phyloP scores from a whole-genome alignment of 2,329 filamentous ascomycete genomes.

The Eutypa lata region DNA sequence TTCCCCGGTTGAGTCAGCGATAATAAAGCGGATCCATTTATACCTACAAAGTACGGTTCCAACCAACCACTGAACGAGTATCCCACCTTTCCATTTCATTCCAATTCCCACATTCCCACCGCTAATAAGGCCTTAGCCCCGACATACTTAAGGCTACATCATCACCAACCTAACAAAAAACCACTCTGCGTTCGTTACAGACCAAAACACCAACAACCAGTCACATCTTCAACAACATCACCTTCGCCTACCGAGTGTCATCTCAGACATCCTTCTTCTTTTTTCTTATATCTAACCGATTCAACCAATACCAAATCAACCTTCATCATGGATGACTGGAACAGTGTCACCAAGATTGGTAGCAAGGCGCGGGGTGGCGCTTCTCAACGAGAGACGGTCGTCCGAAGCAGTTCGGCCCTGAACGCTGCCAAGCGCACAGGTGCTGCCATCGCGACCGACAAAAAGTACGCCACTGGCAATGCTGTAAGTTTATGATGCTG shows the following conservation, averaged over 20 bases:
- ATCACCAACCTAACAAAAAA: background rate
- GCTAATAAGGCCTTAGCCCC: background rate
- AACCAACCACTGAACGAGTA: background rate
- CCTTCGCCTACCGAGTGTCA: constrained; percentile 2
- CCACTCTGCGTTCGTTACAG: background rate
- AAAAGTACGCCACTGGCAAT: constrained; percentile 81
- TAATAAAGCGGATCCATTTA: no score
- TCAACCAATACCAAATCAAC: constrained; percentile 24
- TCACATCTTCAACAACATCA: background rate
- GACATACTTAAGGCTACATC: background rate
- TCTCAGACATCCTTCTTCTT: constrained; percentile 1
- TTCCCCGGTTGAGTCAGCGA: no score
- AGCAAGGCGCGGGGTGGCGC: constrained; percentile 71
- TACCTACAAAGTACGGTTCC: no score
- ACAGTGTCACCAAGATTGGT: constrained; percentile 87
- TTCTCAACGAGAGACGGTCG: constrained; percentile 75
- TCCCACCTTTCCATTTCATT: background rate
- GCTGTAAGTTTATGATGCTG: constrained; percentile 54
- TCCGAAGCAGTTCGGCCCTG: constrained; percentile 76
- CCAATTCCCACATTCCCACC: background rate
- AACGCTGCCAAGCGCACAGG: constrained; percentile 88
- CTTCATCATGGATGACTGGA: constrained; percentile 79
- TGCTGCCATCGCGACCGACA: constrained; percentile 77
- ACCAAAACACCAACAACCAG: background rate
- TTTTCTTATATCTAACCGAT: background rate